Base-by-base conservation (phyloP, 331 rosid genomes). In the Arachis monticola region DNA sequence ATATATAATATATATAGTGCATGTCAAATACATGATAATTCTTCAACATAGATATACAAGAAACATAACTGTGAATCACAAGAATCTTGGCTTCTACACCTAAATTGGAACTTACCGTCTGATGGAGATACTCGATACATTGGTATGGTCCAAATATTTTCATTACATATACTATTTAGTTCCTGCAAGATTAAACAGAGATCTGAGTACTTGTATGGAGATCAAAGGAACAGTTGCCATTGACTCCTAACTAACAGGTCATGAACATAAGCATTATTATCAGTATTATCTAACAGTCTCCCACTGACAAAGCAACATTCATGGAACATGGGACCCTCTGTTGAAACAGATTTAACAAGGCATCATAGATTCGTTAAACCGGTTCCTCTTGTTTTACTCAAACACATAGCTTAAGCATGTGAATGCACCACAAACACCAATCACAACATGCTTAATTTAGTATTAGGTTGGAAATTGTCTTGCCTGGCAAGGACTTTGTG, bases 141-240 rank as follows among this genome's bases (percentile, higher is more conserved):
- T 35, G 97, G 97, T 57, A 87, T 67, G 46, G 77, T 44, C 97
- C 97, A 93, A 72, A 82, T 74, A 76, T 90, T 93, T 80, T 77
- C 76, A 22, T 52, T 64, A 50, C 98, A 93, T 69, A 85, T 63
- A 32, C 48, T 84, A 74, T 93, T 95, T 67, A 93, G 68, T 82
- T 88, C 97, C 97, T 90, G 96, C 83, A 81, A 77, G 57, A 59
- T 74, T 68, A 52, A 69, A 73, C 64, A 78, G 12, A 67, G 12
- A 68, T 62, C 69, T 3, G 57, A 69, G 52, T 77, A 67, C 52
- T 64, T 12, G 14, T 12, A 9, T 31, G 67, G 42, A 35, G 51
- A 59, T 70, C 50, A 42, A 41, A 22, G 66, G 30, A 69, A 38
- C 14, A n/a, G 45, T 9, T 45, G 68, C 22, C 3, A 4, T 42